Base-by-base conservation (phyloP, 768 basidiomycete genomes). In the Macrolepiota fuliginosa region DNA sequence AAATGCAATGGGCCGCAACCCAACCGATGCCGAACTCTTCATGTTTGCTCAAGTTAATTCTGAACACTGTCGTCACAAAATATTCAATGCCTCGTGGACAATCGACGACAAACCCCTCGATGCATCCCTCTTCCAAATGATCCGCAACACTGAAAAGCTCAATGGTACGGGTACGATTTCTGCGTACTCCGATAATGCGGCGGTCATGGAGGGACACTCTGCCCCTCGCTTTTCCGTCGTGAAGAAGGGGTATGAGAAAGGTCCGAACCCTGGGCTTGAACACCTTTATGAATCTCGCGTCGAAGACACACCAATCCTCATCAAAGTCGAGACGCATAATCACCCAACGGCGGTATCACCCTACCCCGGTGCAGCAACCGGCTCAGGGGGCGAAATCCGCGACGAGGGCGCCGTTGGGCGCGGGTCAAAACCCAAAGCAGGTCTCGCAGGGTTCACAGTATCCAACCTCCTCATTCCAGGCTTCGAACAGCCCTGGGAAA, bases 21-120 rank as follows among this genome's bases (percentile, higher is more conserved):
- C 96, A 7, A 97, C 92, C 40, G 97, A 98, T 71, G 96, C 96
- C 2, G 97, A 99, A 72, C 81, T 99, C 7, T 99, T 99, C 84
- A 99, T 98, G 97, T 99, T 98, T 74, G 96, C 97, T 2, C 97
- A 99, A 71, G 96, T 99, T 72, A 99, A 99, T 77, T 98, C 96
- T n/a, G 97, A 99, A 73, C 97, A 98, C 71, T 99, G 97, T 73
- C 84, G 97, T 36, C 97, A 99, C 82, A 99, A 99, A 77, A 98
- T 98, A 67, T 99, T 98, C 81, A 99, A 99, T 71, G 96, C 97
- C 0, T 83, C 91, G 15, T 99, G 97, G 97, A 92, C 87, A 11
- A 85, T 99, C 65, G 91, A 98, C 68, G 89, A 82, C 1, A 68
- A 79, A 42, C 68, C 79, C 11, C 79, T 86, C 67, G 83, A 90